A percentile compares a stretch with the other conserved stretches of the same genome.
These are phyloP conservation scores for Colletotrichum zoysiae DNA, from an alignment of 2,329 filamentous ascomycete genomes.

Conservation along the genomic window DNA sequence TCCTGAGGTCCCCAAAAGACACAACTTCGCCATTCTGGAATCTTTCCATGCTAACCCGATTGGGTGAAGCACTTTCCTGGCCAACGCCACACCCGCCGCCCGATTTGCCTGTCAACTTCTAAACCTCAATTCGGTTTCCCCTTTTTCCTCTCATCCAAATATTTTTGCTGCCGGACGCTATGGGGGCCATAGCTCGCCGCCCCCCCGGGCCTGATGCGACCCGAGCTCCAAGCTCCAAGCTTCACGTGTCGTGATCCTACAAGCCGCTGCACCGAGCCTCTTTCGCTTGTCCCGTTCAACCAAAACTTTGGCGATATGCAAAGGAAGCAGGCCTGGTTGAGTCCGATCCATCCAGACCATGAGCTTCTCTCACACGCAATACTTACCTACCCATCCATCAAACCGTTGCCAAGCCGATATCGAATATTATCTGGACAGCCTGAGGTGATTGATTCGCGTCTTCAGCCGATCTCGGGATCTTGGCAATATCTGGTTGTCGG, in stretches of 20 bases:
- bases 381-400: no score
- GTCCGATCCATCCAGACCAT: background rate
- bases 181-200: conserved; percentile 17
- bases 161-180: conserved; percentile 23
- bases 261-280: background rate
- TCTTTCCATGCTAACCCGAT: conserved; percentile 30
- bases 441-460: no score
- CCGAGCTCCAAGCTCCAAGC: conserved; percentile 23
- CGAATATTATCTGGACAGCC: background rate
- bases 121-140: background rate
- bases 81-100: conserved; percentile 37
- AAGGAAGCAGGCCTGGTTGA: background rate
- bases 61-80: conserved; percentile 10
- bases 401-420: conserved; percentile 2
- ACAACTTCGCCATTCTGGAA: conserved; percentile 32
- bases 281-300: background rate
- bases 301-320: background rate
- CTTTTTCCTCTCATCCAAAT: conserved; percentile 19
- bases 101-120: conserved; percentile 23
- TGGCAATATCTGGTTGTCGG: background rate
- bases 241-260: background rate
- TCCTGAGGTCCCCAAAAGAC: background rate
- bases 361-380: background rate
- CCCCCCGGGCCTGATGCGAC: conserved; percentile 13
- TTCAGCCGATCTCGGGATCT: background rate